Evolutionary conservation across 495 filamentous ascomycete genomes (phyloP).

Genomic region (Hypoxylon trugodes): DNA sequence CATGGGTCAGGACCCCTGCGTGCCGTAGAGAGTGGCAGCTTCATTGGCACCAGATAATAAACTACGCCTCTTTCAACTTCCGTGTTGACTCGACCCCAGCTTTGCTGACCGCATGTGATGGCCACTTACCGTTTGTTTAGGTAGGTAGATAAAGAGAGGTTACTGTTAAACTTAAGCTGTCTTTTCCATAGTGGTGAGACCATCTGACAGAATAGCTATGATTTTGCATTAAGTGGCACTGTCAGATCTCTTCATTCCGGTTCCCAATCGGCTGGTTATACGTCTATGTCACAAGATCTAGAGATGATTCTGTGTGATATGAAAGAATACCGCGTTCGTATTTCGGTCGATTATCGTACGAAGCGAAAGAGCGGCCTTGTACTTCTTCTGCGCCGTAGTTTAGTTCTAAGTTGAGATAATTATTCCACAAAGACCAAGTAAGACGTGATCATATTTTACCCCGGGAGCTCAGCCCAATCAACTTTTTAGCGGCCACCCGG

Average conservation of each 20-base stretch:
- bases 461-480: conserved; percentile 18
- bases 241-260: too few species aligned
- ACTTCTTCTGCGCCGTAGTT: neutral
- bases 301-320: too few species aligned
- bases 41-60: conserved; percentile 11
- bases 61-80: conserved; percentile 14
- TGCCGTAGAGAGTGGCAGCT: conserved; percentile 8
- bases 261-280: too few species aligned
- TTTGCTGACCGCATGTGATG: conserved; percentile 31
- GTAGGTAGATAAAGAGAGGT: neutral
- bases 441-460: too few species aligned
- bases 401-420: too few species aligned
- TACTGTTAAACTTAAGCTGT: neutral
- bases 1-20: conserved; percentile 4
- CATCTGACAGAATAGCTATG: too few species aligned
- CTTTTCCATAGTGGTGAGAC: too few species aligned
- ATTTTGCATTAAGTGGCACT: too few species aligned
- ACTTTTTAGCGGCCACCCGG: neutral
- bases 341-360: too few species aligned
- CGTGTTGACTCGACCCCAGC: conserved; percentile 5
- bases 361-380: neutral
- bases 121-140: neutral
- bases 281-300: too few species aligned
- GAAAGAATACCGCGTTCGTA: too few species aligned
- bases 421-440: too few species aligned